phyloP scores from a whole-genome alignment of 75 land plant genomes.

The Larix kaempferi region DNA sequence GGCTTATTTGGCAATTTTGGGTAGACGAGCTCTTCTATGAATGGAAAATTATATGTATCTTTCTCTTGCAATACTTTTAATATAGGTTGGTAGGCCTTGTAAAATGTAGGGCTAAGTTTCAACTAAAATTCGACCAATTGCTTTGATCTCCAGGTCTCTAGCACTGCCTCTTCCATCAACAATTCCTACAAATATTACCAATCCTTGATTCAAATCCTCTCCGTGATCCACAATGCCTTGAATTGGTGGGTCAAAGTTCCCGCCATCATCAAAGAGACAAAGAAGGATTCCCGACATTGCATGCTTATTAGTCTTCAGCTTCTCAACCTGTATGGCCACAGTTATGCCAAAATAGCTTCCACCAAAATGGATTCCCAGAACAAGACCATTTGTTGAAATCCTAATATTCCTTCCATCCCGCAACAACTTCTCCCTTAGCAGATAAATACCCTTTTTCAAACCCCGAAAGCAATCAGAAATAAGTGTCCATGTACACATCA shows the following conservation, averaged over 20 bases:
- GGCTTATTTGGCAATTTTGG: not conserved
- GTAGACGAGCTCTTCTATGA: slow-evolving; percentile 18
- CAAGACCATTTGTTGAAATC: not conserved
- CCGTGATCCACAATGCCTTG: slow-evolving; percentile 13
- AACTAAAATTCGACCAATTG: not conserved
- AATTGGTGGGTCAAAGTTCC: slow-evolving; percentile 15
- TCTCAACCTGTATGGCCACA: not conserved
- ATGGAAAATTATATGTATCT: slow-evolving; percentile 20
- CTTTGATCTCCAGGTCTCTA: not conserved
- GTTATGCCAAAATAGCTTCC: slow-evolving; percentile 14
- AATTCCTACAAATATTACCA: no score
- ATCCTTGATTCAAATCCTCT: no score
- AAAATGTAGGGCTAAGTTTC: slow-evolving; percentile 23
- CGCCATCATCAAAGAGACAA: slow-evolving; percentile 18
- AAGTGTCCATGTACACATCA: no score
- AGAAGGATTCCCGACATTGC: no score
- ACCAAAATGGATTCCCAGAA: slow-evolving; percentile 8
- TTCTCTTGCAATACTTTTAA: slow-evolving; percentile 15
- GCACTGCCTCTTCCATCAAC: no score
- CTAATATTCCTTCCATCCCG: slow-evolving; percentile 6
- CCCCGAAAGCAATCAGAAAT: slow-evolving; percentile 7
- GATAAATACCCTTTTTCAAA: slow-evolving; percentile 11
- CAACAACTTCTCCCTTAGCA: not conserved
- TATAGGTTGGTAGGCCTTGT: slow-evolving; percentile 22
- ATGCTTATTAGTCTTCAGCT: not conserved